Percentiles rank a stretch among this genome's conserved stretches.
phyloP scores from a whole-genome alignment of 1,284 basidiomycete species.

The Leccinum proliferum region DNA sequence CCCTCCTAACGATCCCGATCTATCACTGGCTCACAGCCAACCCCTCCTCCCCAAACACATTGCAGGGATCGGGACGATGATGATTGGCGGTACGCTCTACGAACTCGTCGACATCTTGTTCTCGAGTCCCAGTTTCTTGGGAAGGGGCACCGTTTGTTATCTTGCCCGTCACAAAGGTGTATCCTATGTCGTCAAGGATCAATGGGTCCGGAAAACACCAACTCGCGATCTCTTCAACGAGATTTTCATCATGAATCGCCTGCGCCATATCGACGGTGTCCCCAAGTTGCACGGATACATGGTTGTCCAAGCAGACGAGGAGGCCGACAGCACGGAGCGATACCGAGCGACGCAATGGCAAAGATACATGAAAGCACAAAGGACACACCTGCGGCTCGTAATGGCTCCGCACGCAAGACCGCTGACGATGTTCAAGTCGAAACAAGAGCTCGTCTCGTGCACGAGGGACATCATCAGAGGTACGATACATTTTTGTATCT shows the following conservation, averaged over 20 bases:
- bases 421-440: neutral
- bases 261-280: neutral
- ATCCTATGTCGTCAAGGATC: conserved; percentile 1
- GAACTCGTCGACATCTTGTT: conserved; percentile 1
- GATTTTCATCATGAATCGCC: neutral
- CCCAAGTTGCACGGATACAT: neutral
- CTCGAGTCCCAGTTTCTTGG: neutral
- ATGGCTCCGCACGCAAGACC: neutral
- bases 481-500: neutral
- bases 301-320: neutral
- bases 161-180: neutral
- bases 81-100: neutral
- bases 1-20: neutral
- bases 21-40: neutral
- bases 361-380: neutral
- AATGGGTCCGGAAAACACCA: neutral
- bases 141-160: conserved; percentile 1
- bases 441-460: neutral
- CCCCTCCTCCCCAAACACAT: neutral
- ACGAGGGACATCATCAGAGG: neutral
- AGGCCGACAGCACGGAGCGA: neutral
- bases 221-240: neutral
- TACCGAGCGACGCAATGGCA: neutral
- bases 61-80: neutral
- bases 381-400: neutral